Base-by-base conservation (phyloP, 305 asterid species). In the Ilex paraguariensis region DNA sequence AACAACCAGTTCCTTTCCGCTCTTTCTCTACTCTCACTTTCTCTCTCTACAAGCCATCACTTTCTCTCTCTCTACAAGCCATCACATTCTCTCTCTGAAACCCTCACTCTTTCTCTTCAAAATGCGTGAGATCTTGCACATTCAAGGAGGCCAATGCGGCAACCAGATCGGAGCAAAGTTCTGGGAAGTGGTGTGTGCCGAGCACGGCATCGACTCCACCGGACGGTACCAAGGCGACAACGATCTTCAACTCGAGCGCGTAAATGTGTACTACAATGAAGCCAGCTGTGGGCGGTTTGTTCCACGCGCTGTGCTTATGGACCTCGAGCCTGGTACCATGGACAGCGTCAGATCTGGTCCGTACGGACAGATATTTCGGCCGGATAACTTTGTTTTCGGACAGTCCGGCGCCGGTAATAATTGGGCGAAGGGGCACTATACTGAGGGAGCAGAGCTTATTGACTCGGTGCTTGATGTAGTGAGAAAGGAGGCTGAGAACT, bases 131-230 rank as follows among this genome's bases (percentile, higher is more conserved):
- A 56, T 56, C 42, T n/a, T 56, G 15, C 60, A 56, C 60, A 56
- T 56, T 7, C 60, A 56, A n/a, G 60, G 60, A 56, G 60, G 60
- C 60, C 60, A 56, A 32, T 56, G 60, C n/a, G 60, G 60, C 42
- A 56, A 56, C 60, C 60, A 56, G 16, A 56, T 56, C 60, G 60
- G 60, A 30, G 60, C 60, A 5, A 56, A 56, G 44, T 56, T 56
- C 60, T 56, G 60, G 60, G 60, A 56, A 31, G 60, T 56, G 15
- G 60, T 56, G 4, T 56, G 60, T 40, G 42, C 60, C 39, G 40
- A 56, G 60, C 60, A 56, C 42, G 60, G 60, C 16, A 56, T 56
- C 39, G 60, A 56, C 16, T 56, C 60, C 39, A 31, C 12, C 60
- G 60, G 60, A 9, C 39, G 60, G 39, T 56, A 56, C 60, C 11